Base-by-base conservation (phyloP, 352 stramenopile species). In the Blastocystis sp. region DNA sequence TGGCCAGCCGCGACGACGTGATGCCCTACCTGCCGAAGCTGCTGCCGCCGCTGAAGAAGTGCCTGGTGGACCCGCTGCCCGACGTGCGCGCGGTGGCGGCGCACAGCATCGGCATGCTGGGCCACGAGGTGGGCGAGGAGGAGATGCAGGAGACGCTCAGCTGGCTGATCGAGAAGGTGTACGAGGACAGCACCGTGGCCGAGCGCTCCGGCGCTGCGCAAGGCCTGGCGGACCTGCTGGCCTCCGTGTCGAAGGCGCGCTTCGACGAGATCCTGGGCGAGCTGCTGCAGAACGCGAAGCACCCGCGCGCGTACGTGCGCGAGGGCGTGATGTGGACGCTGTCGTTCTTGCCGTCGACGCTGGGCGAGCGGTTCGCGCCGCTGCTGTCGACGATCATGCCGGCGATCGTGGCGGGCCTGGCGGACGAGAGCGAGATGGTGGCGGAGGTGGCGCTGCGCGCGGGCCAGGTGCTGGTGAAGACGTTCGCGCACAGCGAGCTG, bases 241-340 rank as follows among this genome's bases (percentile, higher is more conserved):
- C 95, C 9, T 93, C 93, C 1, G 91, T 96, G 52, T 93, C 93
- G 52, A 90, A 92, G 78, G 93, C 94, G 38, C 91, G 92, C 43
- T 92, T 96, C 45, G 91, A 95, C 52, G 78, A 91, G 76, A 71
- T 76, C 87, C 21, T 79, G 54, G 38, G 64, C 70, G 54, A 91
- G 84, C 95, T 99, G 70, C 92, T 99, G 71, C 95, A 95, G 6
- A 91, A 99, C 34, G 93, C 93, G 77, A 94, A 93, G 65, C 95
- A 99, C 91, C 94, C 95, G 0, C 97, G 97, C 89, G 92, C 93
- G 62, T 95, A 93, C 63, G 97, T 98, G 24, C 94, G 97, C 89
- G 97, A 99, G 89, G 97, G 97, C 74, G 95, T 99, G 24, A 87
- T 99, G 45, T 99, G 97, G 97, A 94, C 98, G 71, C 93, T 99